These are phyloP conservation scores for Blastocladiella britannica DNA, from an alignment of 192 early-diverging fungal species.

Conservation along the genomic window DNA sequence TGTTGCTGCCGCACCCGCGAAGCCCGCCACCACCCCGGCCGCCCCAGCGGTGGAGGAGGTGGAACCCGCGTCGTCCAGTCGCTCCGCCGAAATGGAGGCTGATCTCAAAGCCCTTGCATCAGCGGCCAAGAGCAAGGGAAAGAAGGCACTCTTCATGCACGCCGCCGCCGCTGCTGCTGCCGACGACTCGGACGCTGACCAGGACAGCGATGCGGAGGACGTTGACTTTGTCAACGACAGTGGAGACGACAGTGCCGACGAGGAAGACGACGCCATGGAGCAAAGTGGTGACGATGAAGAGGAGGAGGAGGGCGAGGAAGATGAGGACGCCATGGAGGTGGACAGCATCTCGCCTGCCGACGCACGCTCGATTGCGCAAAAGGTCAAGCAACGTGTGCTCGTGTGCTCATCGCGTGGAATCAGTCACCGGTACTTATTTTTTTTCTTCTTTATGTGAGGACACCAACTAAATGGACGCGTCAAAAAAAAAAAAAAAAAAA, in stretches of 20 bases:
- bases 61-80: no score
- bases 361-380: constrained; percentile 8
- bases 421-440: constrained; percentile 36
- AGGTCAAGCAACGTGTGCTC: constrained; percentile 79
- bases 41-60: no score
- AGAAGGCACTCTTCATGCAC: constrained; percentile 11
- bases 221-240: constrained; percentile 2
- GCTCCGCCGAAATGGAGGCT: neutral
- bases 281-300: constrained; percentile 3
- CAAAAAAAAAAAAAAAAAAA: constrained; percentile 4
- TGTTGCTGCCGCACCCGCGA: no score
- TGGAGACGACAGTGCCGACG: constrained; percentile 6
- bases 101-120: constrained; percentile 1
- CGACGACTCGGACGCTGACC: constrained; percentile 7
- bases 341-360: constrained; percentile 4
- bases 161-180: constrained; percentile 2
- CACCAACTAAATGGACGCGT: neutral
- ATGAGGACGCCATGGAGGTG: constrained; percentile 3
- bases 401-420: constrained; percentile 75
- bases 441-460: neutral
- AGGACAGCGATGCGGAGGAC: constrained; percentile 3
- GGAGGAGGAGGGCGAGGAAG: constrained; percentile 1
- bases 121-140: constrained; percentile 5
- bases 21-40: no score
- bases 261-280: constrained; percentile 8